Base-by-base conservation (phyloP, 1,284 basidiomycete species). In the Gomphus bonarii region DNA sequence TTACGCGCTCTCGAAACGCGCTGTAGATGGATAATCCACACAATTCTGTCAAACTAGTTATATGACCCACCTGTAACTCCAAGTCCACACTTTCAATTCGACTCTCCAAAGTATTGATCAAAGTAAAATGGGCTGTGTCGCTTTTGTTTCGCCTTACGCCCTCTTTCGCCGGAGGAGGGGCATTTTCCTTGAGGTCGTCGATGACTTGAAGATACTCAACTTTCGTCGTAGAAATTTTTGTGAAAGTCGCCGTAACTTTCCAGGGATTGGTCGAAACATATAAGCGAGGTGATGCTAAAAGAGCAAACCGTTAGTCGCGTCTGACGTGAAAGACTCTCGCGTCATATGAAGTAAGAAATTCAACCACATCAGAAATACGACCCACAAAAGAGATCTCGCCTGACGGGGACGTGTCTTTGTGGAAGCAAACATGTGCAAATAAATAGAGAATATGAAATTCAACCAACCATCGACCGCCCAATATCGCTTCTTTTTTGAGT, bases 381-480 rank as follows among this genome's bases (percentile, higher is more conserved):
- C 66, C 70, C 70, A 73, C 73, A 69, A 70, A 62, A 66, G 67
- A 69, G 65, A 69, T 73, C 70, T 65, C 61, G 57, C 63, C 65
- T 72, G 70, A 72, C 71, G 69, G 67, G 61, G 62, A 60, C 62
- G 59, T 60, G 61, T 57, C 59, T 38, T 50, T 58, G 48, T 54
- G 35, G 60, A 62, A 58, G 72, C 77, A 85, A 87, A 86, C 80
- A 87, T 69, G 73, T 69, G 70, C 81, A 86, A 87, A 85, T 81
- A 83, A 66, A 66, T 67, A 67, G 43, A 49, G 42, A 47, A 33
- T n/a, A 65, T 67, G 72, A 63, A 71, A 70, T 73, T 47, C 18
- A 72, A 86, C 88, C 75, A 73, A 91, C 88, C 84, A 79, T 90
- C 88, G 68, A 79, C 78, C 62, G 83, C 71, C 88, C 88, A 91